Evolutionary conservation across 768 basidiomycete genomes (phyloP), one percentile per base, ranked within the genome.

Genomic region (Baorangia bicolor): DNA sequence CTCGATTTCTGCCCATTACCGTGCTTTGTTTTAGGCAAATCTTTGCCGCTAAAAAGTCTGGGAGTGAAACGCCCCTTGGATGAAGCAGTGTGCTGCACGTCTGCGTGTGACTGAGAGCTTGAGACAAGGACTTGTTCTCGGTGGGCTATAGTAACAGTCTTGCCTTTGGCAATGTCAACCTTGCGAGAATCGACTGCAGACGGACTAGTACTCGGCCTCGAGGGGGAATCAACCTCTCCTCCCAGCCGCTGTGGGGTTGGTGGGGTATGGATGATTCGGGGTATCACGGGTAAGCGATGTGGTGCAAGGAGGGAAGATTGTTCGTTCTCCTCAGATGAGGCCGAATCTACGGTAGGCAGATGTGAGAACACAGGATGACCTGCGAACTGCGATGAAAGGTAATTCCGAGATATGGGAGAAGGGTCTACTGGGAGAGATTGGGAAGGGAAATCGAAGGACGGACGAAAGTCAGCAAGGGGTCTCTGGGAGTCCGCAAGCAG

Each of bases 201-300:
- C 0, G 43, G 40, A 31, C 34, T 23, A 5, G 60, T 47, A 23
- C 21, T 47, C 1, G 59, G 52, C n/a, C 37, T 45, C 30, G 39
- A 48, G 25, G 50, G 56, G 16, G 46, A 43, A 42, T 57, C 60
- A 11, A 59, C 12, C 3, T 56, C 63, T 21, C 34, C 65, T 27
- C 58, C 66, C 2, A 57, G 55, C 10, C 74, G 65, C 41, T 73
- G 65, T 49, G 73, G 73, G 25, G 73, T 74, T 37, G 73, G 71
- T 37, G 73, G 74, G 46, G 73, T 74, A 61, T 75, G 74, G 14
- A 70, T 65, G 48, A 74, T 74, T 28, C 55, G 61, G 37, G 73
- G 73, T 63, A 72, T 67, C n/a, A 18, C 27, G 35, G 59, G 61
- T 27, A 60, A 57, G 43, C 34, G 60, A 41, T 66, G 71, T n/a